These are phyloP conservation scores for Kingdonia uniflora DNA, from an alignment of 164 flowering plant genomes.

Conservation along the genomic window DNA sequence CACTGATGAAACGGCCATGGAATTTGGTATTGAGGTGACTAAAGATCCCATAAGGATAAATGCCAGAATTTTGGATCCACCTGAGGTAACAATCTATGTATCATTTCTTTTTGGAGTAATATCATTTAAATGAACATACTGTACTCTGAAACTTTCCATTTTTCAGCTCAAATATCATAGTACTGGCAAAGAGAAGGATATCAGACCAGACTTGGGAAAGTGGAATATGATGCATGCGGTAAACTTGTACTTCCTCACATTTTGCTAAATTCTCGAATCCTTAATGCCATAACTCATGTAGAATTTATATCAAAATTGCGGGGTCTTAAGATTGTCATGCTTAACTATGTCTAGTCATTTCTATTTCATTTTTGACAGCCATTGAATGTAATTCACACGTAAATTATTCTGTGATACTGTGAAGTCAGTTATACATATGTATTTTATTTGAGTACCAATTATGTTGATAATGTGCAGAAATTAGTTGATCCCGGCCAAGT, in stretches of 20 bases:
- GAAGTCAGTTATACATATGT: neutral
- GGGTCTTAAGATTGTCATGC: neutral
- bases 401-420: neutral
- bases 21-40: conserved; percentile 56
- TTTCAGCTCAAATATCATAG: conserved; percentile 74
- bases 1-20: conserved; percentile 21
- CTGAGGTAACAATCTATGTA: conserved; percentile 36
- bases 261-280: neutral
- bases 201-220: conserved; percentile 56
- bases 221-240: conserved; percentile 96
- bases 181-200: conserved; percentile 33
- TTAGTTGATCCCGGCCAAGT: conserved; percentile 70
- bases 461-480: conserved; percentile 31
- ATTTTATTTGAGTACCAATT: too few species aligned
- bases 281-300: neutral
- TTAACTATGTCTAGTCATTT: too few species aligned
- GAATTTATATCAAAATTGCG: neutral
- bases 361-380: too few species aligned
- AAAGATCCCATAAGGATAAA: conserved; percentile 19
- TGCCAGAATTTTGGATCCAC: conserved; percentile 75
- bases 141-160: neutral
- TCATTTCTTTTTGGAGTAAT: too few species aligned
- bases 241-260: neutral
- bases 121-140: neutral
- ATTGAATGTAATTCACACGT: neutral